These are phyloP conservation scores for Rubia yunnanensis DNA, from an alignment of 257 asterid genomes.

Conservation along the genomic window DNA sequence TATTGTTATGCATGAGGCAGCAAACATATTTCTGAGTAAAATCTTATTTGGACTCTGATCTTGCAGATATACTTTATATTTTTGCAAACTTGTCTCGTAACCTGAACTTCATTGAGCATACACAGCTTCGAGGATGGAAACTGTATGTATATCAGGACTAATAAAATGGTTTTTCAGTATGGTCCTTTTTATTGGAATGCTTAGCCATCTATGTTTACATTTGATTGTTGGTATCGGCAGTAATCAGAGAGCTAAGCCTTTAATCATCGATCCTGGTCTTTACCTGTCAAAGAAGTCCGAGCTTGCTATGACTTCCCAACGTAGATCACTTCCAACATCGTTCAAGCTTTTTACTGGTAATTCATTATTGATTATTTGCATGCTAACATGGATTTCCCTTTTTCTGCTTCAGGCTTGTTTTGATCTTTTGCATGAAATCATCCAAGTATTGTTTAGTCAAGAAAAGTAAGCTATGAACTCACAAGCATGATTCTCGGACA, in stretches of 20 bases:
- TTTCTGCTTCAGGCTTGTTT: neutral
- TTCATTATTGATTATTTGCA: neutral
- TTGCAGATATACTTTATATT: constrained; percentile 82
- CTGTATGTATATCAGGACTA: constrained; percentile 43
- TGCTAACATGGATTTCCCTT: neutral
- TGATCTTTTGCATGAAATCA: neutral
- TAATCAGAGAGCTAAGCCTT: constrained; percentile 92
- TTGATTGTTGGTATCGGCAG: constrained; percentile 31
- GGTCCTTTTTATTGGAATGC: neutral
- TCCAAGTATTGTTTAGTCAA: neutral
- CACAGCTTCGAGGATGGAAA: constrained; percentile 89
- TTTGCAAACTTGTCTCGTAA: constrained; percentile 76
- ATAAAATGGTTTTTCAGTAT: neutral
- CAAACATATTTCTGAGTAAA: neutral
- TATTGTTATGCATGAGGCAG: neutral
- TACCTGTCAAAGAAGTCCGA: constrained; percentile 88
- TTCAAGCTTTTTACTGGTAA: constrained; percentile 85
- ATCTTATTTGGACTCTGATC: constrained; percentile 15
- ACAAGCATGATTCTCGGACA: neutral
- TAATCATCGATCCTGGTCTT: constrained; percentile 89
- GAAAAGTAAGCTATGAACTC: neutral
- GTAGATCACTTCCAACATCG: constrained; percentile 83
- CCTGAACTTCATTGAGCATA: constrained; percentile 86
- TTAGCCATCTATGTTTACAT: neutral
- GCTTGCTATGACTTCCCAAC: constrained; percentile 77